Evolutionary conservation across 2,329 filamentous ascomycete species (phyloP).

Genomic region (Aspergillus ibericus): DNA sequence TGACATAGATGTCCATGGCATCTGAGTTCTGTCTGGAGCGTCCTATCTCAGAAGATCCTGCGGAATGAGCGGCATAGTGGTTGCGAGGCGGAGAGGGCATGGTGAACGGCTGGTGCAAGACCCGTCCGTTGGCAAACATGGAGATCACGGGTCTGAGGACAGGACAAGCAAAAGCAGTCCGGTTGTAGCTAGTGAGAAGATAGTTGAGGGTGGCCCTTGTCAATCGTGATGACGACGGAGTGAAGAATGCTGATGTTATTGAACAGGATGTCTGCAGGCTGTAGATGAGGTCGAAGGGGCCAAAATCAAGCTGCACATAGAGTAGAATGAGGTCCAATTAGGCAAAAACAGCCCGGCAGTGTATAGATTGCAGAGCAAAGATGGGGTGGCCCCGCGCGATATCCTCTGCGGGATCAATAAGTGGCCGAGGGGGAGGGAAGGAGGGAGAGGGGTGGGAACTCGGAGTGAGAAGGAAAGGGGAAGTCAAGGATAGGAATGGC

Average conservation of each 20-base stretch:
- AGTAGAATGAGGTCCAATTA: neutral
- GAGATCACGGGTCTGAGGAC: neutral
- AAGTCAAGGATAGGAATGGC: neutral
- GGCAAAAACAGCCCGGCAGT: neutral
- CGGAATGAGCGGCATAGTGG: conserved; percentile 27
- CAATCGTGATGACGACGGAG: neutral
- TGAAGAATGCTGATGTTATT: neutral
- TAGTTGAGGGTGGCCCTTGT: neutral
- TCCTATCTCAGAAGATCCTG: conserved; percentile 26
- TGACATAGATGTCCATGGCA: conserved; percentile 37
- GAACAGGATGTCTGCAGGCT: neutral
- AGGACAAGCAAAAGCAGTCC: neutral
- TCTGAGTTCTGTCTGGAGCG: conserved; percentile 37
- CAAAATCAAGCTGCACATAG: conserved; percentile 2
- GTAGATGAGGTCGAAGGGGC: neutral
- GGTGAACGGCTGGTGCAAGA: conserved; percentile 20
- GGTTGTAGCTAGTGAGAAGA: neutral
- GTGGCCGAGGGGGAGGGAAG: neutral
- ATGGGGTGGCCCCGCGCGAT: neutral
- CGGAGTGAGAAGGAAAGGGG: neutral
- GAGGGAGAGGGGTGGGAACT: neutral
- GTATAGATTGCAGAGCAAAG: neutral
- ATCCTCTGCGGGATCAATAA: neutral
- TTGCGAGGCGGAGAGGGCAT: conserved; percentile 23
- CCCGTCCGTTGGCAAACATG: conserved; percentile 24